Conservation (phyloP, 2,329 filamentous ascomycete genomes). For the Fusarium torulosum region DNA sequence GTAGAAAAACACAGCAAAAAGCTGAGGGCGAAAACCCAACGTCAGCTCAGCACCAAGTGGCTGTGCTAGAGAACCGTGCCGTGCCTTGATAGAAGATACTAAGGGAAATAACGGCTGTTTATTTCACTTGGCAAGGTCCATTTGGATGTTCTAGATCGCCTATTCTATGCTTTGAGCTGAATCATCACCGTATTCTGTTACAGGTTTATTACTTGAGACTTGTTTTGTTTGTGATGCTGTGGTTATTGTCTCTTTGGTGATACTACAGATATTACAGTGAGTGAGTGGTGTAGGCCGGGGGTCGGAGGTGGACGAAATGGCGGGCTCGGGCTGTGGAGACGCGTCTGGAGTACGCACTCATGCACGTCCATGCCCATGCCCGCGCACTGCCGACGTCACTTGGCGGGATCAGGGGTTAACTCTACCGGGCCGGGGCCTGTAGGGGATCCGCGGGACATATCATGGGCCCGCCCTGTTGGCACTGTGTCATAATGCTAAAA, state of each 20-base stretch:
- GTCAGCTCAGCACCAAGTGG: constrained; percentile 46
- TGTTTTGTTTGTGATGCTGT: constrained; percentile 9
- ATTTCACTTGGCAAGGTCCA: constrained; percentile 37
- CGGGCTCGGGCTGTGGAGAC: constrained; percentile 37
- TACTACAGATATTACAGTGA: background rate
- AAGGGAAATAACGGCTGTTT: constrained; percentile 13
- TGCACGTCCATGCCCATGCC: constrained; percentile 8
- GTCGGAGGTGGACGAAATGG: constrained; percentile 13
- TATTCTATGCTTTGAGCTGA: constrained; percentile 10
- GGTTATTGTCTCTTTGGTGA: constrained; percentile 3
- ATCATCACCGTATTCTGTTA: background rate
- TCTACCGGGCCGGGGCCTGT: constrained; percentile 12
- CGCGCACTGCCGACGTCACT: constrained; percentile 44
- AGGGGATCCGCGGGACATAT: background rate
- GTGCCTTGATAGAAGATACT: background rate
- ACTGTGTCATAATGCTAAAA: background rate
- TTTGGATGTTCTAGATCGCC: constrained; percentile 15
- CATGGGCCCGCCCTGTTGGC: background rate
- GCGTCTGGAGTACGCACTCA: constrained; percentile 28
- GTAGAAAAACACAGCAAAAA: constrained; percentile 1
- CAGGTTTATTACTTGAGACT: background rate
- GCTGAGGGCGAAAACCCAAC: constrained; percentile 44
- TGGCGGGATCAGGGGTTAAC: constrained; percentile 33
- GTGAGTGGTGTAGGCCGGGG: background rate
- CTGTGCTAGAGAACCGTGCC: constrained; percentile 18